Conservation (phyloP, 1,284 basidiomycete species). For the Ceratobasidium sp. region DNA sequence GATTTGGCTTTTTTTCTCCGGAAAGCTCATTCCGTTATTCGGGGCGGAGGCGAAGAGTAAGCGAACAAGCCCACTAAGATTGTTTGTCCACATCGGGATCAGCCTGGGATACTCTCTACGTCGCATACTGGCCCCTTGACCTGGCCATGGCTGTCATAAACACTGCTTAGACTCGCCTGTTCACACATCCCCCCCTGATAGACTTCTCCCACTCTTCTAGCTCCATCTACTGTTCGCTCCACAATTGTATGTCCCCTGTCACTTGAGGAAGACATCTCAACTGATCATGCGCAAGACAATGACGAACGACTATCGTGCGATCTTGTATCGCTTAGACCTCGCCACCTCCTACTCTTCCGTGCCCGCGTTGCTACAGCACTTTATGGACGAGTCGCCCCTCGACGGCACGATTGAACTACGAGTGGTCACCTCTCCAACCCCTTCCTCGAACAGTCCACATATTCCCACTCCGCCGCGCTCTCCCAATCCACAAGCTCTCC, state of each 20-base stretch:
- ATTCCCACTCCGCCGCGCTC: constrained; percentile 31
- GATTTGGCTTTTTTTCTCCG: not conserved
- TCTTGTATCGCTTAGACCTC: constrained; percentile 23
- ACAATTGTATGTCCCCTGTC: not conserved
- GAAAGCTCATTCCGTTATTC: not conserved
- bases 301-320: constrained; percentile 35
- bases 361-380: constrained; percentile 24
- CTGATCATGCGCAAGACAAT: constrained; percentile 13
- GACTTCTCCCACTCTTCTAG: not conserved
- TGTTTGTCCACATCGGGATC: constrained; percentile 22
- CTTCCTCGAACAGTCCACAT: constrained; percentile 11
- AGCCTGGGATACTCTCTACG: not conserved
- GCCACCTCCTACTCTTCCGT: constrained; percentile 27
- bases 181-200: constrained; percentile 5
- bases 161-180: not conserved
- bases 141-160: constrained; percentile 16
- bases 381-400: constrained; percentile 33
- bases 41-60: constrained; percentile 14
- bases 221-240: not conserved
- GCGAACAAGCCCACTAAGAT: constrained; percentile 5
- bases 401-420: constrained; percentile 28
- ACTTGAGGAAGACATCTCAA: not conserved
- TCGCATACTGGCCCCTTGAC: not conserved
- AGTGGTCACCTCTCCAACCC: constrained; percentile 23
- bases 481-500: not conserved